phyloP scores from a whole-genome alignment of 495 filamentous ascomycete species.

The Patellaria atrata region DNA sequence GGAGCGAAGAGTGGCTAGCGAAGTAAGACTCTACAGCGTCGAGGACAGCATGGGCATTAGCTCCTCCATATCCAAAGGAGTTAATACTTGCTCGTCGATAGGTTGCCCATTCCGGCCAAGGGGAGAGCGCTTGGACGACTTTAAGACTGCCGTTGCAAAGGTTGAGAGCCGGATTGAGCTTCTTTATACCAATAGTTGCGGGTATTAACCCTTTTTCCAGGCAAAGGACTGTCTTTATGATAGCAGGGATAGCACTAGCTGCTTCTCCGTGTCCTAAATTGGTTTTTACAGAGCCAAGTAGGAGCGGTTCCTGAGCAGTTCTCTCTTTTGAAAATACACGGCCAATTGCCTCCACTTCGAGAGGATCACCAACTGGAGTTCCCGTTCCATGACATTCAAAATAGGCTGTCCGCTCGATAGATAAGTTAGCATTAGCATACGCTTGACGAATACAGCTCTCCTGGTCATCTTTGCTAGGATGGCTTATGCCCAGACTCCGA shows the following conservation, averaged over 20 bases:
- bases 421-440: slow-evolving; percentile 22
- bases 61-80: slow-evolving; percentile 12
- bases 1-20: not conserved
- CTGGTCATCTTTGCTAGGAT: slow-evolving; percentile 18
- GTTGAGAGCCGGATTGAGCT: slow-evolving; percentile 13
- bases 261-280: slow-evolving; percentile 28
- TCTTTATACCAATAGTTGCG: slow-evolving; percentile 4
- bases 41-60: slow-evolving; percentile 9
- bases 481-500: slow-evolving; percentile 17
- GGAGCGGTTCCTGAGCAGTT: slow-evolving; percentile 29
- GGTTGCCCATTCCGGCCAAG: slow-evolving; percentile 9
- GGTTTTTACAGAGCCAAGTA: slow-evolving; percentile 21
- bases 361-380: slow-evolving; percentile 15
- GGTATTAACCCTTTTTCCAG: slow-evolving; percentile 21
- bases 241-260: slow-evolving; percentile 17
- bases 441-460: slow-evolving; percentile 11
- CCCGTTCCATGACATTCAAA: slow-evolving; percentile 18
- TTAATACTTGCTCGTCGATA: slow-evolving; percentile 8
- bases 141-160: slow-evolving; percentile 4
- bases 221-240: slow-evolving; percentile 23
- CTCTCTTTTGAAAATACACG: slow-evolving; percentile 25
- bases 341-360: slow-evolving; percentile 17
- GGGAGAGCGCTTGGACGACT: slow-evolving; percentile 2
- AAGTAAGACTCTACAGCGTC: slow-evolving; percentile 1
- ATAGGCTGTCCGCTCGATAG: slow-evolving; percentile 24